These are phyloP conservation scores for Retiboletus flavoniger DNA, from an alignment of 1,284 basidiomycete genomes.

Conservation along the genomic window DNA sequence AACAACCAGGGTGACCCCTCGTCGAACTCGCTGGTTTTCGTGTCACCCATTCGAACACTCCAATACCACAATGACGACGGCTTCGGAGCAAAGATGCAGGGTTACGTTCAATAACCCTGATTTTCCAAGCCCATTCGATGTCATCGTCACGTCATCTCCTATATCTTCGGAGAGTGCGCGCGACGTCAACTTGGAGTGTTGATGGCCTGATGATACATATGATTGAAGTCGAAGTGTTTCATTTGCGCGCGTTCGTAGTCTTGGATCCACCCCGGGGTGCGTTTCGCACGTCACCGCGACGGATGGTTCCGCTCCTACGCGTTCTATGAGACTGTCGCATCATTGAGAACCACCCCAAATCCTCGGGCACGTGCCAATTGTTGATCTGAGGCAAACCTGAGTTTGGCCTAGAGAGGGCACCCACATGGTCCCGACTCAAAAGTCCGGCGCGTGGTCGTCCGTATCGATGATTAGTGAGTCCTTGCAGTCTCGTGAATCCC, in stretches of 20 bases:
- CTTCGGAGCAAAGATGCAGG: background rate
- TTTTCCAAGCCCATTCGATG: constrained; percentile 6
- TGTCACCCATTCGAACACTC: constrained; percentile 5
- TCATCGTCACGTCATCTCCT: background rate
- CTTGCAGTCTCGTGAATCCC: constrained; percentile 10
- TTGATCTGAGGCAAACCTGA: background rate
- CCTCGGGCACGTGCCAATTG: constrained; percentile 19
- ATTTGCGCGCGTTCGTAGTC: constrained; percentile 12
- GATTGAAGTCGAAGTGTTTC: constrained; percentile 16
- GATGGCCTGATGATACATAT: background rate
- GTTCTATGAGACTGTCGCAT: background rate
- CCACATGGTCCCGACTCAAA: background rate
- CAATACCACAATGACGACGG: background rate
- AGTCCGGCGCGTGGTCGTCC: constrained; percentile 5
- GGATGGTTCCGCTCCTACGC: too few species aligned
- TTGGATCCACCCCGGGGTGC: too few species aligned
- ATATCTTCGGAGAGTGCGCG: constrained; percentile 4
- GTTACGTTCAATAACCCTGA: background rate
- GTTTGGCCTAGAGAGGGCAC: background rate
- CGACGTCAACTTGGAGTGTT: background rate
- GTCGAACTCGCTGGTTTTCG: background rate
- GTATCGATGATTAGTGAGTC: constrained; percentile 1
- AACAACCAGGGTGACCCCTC: constrained; percentile 15
- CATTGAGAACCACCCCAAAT: constrained; percentile 8
- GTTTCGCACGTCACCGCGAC: too few species aligned